Conservation (phyloP, 106 monocot species). For the Dendrobium huoshanense region DNA sequence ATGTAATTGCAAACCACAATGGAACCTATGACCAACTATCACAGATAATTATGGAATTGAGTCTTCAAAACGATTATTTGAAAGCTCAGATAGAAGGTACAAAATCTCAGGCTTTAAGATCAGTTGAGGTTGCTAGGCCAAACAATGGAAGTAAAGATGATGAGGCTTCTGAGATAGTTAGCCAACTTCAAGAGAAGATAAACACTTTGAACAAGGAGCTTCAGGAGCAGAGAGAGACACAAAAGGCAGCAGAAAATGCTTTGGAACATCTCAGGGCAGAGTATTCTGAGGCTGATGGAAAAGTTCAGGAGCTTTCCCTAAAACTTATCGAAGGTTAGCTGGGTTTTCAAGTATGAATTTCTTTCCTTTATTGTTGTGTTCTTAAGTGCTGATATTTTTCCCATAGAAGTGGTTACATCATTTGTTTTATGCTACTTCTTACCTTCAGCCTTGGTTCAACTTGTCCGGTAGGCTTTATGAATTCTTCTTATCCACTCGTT, state of each 20-base stretch:
- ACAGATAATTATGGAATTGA: slow-evolving; percentile 38
- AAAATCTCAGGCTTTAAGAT: slow-evolving; percentile 10
- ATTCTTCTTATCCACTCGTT: not conserved
- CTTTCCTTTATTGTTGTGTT: not conserved
- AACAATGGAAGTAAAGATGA: slow-evolving; percentile 7
- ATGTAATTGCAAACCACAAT: not conserved
- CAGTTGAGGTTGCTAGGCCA: slow-evolving; percentile 11
- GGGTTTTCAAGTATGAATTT: not conserved
- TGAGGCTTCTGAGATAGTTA: slow-evolving; percentile 26
- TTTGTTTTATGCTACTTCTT: not conserved
- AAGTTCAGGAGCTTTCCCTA: slow-evolving; percentile 55
- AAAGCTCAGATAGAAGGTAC: slow-evolving; percentile 40
- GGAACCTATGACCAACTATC: slow-evolving; percentile 28
- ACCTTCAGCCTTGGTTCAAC: not conserved
- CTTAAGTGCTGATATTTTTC: not conserved
- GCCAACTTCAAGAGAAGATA: slow-evolving; percentile 45
- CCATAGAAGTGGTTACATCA: not conserved
- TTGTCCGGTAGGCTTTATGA: not conserved
- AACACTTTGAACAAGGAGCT: slow-evolving; percentile 47
- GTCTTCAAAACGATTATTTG: slow-evolving; percentile 64
- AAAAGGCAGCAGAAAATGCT: slow-evolving; percentile 81
- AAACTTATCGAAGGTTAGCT: slow-evolving; percentile 75
- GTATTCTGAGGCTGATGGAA: slow-evolving; percentile 57
- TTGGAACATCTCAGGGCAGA: slow-evolving; percentile 73
- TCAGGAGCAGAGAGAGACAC: slow-evolving; percentile 67